These are phyloP conservation scores for Cinchona pubescens DNA, from an alignment of 257 asterid species.

Conservation along the genomic window DNA sequence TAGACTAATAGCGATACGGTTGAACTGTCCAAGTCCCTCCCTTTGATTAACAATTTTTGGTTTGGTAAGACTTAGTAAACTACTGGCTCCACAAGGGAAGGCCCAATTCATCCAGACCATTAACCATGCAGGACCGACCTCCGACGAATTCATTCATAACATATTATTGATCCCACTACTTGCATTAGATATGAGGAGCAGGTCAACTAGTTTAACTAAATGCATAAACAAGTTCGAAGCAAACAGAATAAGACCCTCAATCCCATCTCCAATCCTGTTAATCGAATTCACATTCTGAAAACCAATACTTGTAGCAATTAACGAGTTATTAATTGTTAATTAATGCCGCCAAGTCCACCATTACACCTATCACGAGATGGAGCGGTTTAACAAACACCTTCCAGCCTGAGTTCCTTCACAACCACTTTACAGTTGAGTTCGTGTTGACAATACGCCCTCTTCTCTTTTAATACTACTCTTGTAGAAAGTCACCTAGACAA, in stretches of 20 bases:
- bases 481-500: too few relatives aligned
- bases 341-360: conserved; percentile 81
- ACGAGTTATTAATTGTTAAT: conserved; percentile 17
- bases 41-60: conserved; percentile 25
- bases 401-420: conserved; percentile 12
- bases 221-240: neutral
- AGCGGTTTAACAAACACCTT: conserved; percentile 76
- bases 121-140: neutral
- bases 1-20: conserved; percentile 32
- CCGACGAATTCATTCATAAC: too few relatives aligned
- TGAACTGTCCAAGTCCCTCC: conserved; percentile 66
- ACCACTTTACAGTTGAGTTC: too few relatives aligned
- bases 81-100: conserved; percentile 3
- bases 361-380: conserved; percentile 46
- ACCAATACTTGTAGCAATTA: too few relatives aligned
- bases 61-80: conserved; percentile 48
- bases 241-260: neutral
- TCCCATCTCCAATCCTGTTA: conserved; percentile 18
- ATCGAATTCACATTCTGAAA: too few relatives aligned
- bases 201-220: conserved; percentile 9
- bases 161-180: neutral
- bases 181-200: conserved; percentile 11
- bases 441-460: neutral
- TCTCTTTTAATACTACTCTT: conserved; percentile 28
- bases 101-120: neutral